Evolutionary conservation across 139 green algal species (phyloP).

Genomic region (Chlamydomonas asymmetrica): DNA sequence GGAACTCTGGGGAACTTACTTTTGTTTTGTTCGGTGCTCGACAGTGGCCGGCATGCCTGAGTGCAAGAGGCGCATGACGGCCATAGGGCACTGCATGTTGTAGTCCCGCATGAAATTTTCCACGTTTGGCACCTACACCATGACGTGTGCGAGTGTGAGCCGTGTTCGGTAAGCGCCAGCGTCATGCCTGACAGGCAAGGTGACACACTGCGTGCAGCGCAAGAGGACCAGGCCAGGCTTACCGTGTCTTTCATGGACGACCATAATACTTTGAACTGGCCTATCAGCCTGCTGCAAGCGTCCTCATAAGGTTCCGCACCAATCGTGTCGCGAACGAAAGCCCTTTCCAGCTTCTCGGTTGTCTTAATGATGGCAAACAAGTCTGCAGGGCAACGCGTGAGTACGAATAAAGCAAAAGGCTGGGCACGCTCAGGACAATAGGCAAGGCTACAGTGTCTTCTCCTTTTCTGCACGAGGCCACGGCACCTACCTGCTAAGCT

Average conservation of each 20-base stretch:
- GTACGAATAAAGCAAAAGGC: background rate
- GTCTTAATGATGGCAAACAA: constrained; percentile 94
- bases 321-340: constrained; percentile 80
- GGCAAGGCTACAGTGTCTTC: no score
- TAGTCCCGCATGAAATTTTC: constrained; percentile 87
- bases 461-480: no score
- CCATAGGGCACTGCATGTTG: constrained; percentile 96
- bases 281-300: constrained; percentile 86
- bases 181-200: no score
- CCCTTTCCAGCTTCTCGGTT: constrained; percentile 90
- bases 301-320: constrained; percentile 79
- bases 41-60: constrained; percentile 85
- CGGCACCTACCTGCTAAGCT: constrained; percentile 79
- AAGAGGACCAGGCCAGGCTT: no score
- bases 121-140: constrained; percentile 82
- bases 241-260: constrained; percentile 71
- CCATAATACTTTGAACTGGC: constrained; percentile 89
- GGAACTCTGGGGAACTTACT: no score
- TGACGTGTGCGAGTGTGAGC: no score
- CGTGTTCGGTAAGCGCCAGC: no score
- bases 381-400: constrained; percentile 52
- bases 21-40: constrained; percentile 61
- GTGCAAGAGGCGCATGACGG: constrained; percentile 75
- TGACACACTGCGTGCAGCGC: no score
- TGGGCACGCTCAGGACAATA: no score